A percentile compares a stretch with the other conserved stretches of the same genome.
These are phyloP conservation scores for Candida sithepensis DNA, from an alignment of 805 yeast genomes.

Conservation along the genomic window DNA sequence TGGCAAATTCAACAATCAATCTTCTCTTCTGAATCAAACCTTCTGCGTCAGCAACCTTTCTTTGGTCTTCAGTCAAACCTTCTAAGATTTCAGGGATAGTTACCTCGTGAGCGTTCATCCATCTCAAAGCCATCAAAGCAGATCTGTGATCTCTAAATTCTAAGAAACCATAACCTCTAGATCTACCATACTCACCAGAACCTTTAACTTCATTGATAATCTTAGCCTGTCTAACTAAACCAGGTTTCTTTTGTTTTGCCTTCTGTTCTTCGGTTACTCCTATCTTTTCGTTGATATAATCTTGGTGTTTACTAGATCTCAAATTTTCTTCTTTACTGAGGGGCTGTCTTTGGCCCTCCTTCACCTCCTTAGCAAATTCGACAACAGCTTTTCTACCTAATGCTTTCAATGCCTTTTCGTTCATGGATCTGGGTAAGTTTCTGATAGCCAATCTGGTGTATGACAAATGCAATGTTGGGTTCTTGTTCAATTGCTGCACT, in stretches of 20 bases:
- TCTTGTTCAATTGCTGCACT: slow-evolving; percentile 84
- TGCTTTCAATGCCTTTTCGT: slow-evolving; percentile 81
- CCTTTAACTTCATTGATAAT: slow-evolving; percentile 91
- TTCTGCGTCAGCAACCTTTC: slow-evolving; percentile 50
- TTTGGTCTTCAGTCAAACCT: slow-evolving; percentile 69
- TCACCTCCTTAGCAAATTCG: slow-evolving; percentile 88
- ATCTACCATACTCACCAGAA: slow-evolving; percentile 80
- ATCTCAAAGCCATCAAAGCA: slow-evolving; percentile 94
- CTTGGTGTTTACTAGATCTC: slow-evolving; percentile 71
- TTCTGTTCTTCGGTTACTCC: slow-evolving; percentile 39
- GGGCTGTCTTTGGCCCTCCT: slow-evolving; percentile 70
- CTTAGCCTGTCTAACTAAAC: slow-evolving; percentile 92
- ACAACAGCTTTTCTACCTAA: slow-evolving; percentile 93
- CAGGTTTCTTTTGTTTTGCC: slow-evolving; percentile 69
- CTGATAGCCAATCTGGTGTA: slow-evolving; percentile 92
- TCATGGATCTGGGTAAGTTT: slow-evolving; percentile 91
- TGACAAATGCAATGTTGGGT: slow-evolving; percentile 89
- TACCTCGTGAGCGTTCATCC: slow-evolving; percentile 93
- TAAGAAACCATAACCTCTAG: slow-evolving; percentile 95
- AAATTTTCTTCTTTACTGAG: slow-evolving; percentile 82
- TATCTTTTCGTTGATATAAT: slow-evolving; percentile 29
- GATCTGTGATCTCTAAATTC: slow-evolving; percentile 89
- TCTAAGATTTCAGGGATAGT: slow-evolving; percentile 62
- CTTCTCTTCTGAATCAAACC: slow-evolving; percentile 57
- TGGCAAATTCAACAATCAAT: slow-evolving; percentile 90